Percentiles rank a stretch among this genome's conserved stretches.
Evolutionary conservation across 352 stramenopile species (phyloP).

Genomic region (Halophytophthora polymorphica): DNA sequence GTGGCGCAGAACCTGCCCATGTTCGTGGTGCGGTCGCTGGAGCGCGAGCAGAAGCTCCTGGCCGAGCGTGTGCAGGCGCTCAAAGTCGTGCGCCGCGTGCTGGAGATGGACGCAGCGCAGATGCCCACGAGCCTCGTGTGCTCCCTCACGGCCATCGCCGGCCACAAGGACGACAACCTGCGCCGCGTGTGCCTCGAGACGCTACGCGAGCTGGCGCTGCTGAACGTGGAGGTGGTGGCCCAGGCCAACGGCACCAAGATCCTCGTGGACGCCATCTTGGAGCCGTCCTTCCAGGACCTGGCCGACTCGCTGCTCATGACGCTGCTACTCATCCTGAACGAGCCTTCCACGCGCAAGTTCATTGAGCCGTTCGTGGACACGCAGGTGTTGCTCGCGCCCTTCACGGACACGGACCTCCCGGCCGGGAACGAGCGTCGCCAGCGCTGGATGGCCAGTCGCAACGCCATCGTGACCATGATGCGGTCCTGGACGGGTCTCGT

Average conservation of each 20-base stretch:
- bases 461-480: slow-evolving; percentile 90
- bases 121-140: slow-evolving; percentile 82
- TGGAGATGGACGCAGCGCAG: slow-evolving; percentile 82
- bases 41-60: slow-evolving; percentile 85
- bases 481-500: slow-evolving; percentile 89
- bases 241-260: slow-evolving; percentile 82
- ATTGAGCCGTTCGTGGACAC: slow-evolving; percentile 88
- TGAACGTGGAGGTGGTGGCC: slow-evolving; percentile 81
- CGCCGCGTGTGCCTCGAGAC: slow-evolving; percentile 85
- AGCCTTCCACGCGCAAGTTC: slow-evolving; percentile 79
- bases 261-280: slow-evolving; percentile 84
- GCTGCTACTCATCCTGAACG: slow-evolving; percentile 81
- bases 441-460: slow-evolving; percentile 88
- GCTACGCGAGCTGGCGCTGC: slow-evolving; percentile 72
- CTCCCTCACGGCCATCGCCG: slow-evolving; percentile 80
- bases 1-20: slow-evolving; percentile 56
- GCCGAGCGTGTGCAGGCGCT: slow-evolving; percentile 84
- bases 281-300: slow-evolving; percentile 85
- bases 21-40: slow-evolving; percentile 81
- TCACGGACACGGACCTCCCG: slow-evolving; percentile 86
- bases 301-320: slow-evolving; percentile 84
- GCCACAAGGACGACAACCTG: slow-evolving; percentile 89
- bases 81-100: slow-evolving; percentile 80
- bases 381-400: slow-evolving; percentile 81
- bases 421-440: slow-evolving; percentile 81